phyloP scores from a whole-genome alignment of 2,329 filamentous ascomycete species.

The Dactylellina sp. region DNA sequence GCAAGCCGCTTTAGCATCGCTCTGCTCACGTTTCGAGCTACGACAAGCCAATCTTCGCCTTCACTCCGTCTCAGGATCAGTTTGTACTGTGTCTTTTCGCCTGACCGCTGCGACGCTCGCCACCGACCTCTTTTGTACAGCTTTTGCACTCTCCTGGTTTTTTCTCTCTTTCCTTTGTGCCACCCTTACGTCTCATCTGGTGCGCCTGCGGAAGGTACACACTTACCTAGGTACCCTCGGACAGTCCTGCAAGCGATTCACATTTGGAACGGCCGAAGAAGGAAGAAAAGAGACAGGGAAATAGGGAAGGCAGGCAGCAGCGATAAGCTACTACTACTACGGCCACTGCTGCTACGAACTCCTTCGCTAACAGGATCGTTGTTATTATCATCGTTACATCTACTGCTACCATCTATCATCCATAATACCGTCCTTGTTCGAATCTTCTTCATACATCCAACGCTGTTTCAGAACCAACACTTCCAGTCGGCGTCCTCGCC shows the following conservation, averaged over 20 bases:
- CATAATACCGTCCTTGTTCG: not conserved
- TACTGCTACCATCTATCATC: not conserved
- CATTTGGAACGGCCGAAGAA: too few species aligned
- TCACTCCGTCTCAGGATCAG: too few species aligned
- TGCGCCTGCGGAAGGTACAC: slow-evolving; percentile 34
- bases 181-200: slow-evolving; percentile 48
- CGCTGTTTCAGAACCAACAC: slow-evolving; percentile 35
- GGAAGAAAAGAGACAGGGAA: slow-evolving; percentile 22
- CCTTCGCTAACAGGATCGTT: too few species aligned
- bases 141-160: slow-evolving; percentile 12
- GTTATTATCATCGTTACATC: too few species aligned
- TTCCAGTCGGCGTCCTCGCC: slow-evolving; percentile 47
- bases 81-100: slow-evolving; percentile 40
- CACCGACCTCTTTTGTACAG: slow-evolving; percentile 29
- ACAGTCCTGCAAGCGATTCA: too few species aligned
- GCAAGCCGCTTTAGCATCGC: slow-evolving; percentile 19
- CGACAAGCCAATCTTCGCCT: too few species aligned
- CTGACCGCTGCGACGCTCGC: slow-evolving; percentile 48
- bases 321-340: slow-evolving; percentile 29
- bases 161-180: slow-evolving; percentile 21
- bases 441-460: slow-evolving; percentile 17
- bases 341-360: too few species aligned
- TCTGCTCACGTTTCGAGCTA: slow-evolving; percentile 6
- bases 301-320: slow-evolving; percentile 40
- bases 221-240: too few species aligned